Conservation (phyloP, 1,284 basidiomycete species). For the Malassezia globosa region DNA sequence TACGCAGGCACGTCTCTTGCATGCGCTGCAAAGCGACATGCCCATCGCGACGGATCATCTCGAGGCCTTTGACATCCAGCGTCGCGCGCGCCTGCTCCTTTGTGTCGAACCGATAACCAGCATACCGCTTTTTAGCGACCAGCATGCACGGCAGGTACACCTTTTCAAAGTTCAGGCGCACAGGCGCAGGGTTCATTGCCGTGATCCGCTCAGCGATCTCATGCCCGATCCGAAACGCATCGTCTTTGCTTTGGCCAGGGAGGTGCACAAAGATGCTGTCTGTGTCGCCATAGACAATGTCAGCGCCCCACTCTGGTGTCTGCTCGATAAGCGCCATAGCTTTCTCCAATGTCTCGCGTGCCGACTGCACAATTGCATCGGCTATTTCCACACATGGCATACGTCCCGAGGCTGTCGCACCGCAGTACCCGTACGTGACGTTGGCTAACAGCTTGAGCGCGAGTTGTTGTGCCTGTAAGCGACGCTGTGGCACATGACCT, state of each 20-base stretch:
- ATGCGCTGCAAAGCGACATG: conserved; percentile 41
- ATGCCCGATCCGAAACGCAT: conserved; percentile 81
- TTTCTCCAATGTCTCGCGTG: conserved; percentile 89
- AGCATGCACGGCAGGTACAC: conserved; percentile 87
- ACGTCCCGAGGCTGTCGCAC: conserved; percentile 80
- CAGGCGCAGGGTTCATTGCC: conserved; percentile 69
- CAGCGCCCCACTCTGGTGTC: conserved; percentile 71
- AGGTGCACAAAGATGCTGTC: conserved; percentile 88
- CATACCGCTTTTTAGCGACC: conserved; percentile 92
- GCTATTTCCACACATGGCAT: conserved; percentile 99
- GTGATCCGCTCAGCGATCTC: conserved; percentile 84
- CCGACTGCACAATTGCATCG: conserved; percentile 91
- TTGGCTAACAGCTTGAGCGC: conserved; percentile 45
- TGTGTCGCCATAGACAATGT: conserved; percentile 95
- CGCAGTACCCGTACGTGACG: conserved; percentile 72
- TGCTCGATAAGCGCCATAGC: conserved; percentile 65
- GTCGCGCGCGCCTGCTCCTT: conserved; percentile 64
- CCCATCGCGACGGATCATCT: conserved; percentile 77
- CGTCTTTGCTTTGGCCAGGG: conserved; percentile 74
- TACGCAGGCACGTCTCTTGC: conserved; percentile 39
- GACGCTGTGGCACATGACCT: conserved; percentile 50
- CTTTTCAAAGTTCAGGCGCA: conserved; percentile 97
- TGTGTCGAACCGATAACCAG: conserved; percentile 85
- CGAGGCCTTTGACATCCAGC: conserved; percentile 96
- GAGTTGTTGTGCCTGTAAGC: conserved; percentile 39